Percentiles rank a stretch among this genome's conserved stretches.
Evolutionary conservation across 106 monocot genomes (phyloP).

Genomic region (Phalaenopsis aphrodite): DNA sequence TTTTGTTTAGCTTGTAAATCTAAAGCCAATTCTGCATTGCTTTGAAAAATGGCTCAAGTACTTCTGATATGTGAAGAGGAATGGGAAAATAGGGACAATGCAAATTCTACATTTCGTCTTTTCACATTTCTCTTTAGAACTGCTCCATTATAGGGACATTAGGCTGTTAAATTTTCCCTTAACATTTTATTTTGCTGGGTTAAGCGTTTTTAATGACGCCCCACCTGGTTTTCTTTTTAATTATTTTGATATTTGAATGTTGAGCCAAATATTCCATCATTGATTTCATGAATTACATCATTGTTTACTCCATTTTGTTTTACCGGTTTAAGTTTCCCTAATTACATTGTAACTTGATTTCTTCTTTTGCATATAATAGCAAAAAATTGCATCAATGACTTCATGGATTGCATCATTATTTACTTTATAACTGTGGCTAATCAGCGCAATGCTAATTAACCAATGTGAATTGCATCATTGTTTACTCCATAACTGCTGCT

Average conservation of each 20-base stretch:
- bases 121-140: background rate
- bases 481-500: no score
- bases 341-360: no score
- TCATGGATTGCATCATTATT: no score
- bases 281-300: background rate
- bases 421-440: no score
- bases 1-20: background rate
- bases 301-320: no score
- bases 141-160: background rate
- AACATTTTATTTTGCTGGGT: background rate
- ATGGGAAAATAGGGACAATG: no score
- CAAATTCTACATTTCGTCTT: background rate
- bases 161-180: no score
- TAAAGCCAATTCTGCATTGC: background rate
- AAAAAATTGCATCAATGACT: no score
- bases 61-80: background rate
- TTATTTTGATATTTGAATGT: background rate
- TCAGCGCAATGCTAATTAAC: no score
- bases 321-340: no score
- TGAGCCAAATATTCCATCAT: background rate
- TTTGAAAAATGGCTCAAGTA: background rate
- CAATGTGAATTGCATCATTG: background rate
- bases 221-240: background rate
- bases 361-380: no score
- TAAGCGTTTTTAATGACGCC: background rate